phyloP scores from a whole-genome alignment of 345 rosid genomes.

The Gossypium thurberi region DNA sequence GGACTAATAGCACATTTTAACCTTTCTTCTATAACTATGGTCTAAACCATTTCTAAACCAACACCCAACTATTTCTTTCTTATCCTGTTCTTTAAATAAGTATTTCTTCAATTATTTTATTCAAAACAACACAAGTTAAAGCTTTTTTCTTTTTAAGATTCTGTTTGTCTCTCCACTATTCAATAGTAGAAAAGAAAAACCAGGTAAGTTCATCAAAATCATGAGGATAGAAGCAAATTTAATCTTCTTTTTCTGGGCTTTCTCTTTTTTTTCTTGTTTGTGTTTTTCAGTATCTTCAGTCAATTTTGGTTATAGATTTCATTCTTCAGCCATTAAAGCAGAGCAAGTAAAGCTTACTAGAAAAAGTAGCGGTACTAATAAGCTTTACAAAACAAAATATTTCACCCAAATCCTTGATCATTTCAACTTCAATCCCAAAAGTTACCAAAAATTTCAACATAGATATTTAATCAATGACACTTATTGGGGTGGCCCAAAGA shows the following conservation, averaged over 20 bases:
- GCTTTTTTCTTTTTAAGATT: neutral
- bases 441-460: slow-evolving; percentile 51
- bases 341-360: slow-evolving; percentile 21
- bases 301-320: slow-evolving; percentile 23
- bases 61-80: neutral
- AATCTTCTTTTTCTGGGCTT: slow-evolving; percentile 7
- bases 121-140: neutral
- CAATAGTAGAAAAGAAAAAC: neutral
- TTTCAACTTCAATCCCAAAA: slow-evolving; percentile 42
- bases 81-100: no score
- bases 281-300: slow-evolving; percentile 9
- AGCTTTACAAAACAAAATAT: slow-evolving; percentile 31
- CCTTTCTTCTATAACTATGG: neutral
- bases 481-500: slow-evolving; percentile 40
- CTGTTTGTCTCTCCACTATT: neutral
- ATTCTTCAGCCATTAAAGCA: slow-evolving; percentile 20
- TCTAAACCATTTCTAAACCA: neutral
- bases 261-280: slow-evolving; percentile 8
- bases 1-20: no score
- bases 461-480: slow-evolving; percentile 40
- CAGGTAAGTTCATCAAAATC: neutral
- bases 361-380: neutral
- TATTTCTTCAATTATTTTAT: neutral
- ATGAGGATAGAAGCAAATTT: slow-evolving; percentile 5
- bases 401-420: slow-evolving; percentile 60